phyloP scores from a whole-genome alignment of 2,329 filamentous ascomycete genomes.

The Parasarocladium wereldwijsianum region DNA sequence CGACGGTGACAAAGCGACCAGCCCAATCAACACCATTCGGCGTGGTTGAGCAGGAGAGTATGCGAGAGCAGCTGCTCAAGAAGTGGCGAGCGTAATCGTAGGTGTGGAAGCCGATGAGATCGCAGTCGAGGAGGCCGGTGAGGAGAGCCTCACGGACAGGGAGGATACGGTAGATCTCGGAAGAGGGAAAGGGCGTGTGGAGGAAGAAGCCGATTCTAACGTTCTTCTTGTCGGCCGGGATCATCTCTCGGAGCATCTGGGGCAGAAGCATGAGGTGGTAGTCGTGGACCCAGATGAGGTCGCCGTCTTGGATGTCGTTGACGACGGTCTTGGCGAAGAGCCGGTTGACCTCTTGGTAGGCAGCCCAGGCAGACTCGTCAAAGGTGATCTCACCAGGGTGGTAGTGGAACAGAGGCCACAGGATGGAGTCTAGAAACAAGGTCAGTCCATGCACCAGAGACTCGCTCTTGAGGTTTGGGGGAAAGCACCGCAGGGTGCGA shows the following conservation, averaged over 20 bases:
- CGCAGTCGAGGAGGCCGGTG: conserved; percentile 77
- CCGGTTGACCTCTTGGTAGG: conserved; percentile 84
- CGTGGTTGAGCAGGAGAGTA: conserved; percentile 66
- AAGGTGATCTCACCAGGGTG: conserved; percentile 98
- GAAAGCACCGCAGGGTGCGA: conserved; percentile 1
- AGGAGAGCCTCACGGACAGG: conserved; percentile 85
- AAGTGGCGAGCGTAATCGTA: conserved; percentile 99
- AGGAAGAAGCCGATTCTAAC: conserved; percentile 98
- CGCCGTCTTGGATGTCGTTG: conserved; percentile 79
- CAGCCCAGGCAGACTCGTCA: conserved; percentile 86
- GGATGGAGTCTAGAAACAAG: conserved; percentile 60
- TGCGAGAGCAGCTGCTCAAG: conserved; percentile 88
- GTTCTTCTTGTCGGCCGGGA: conserved; percentile 68
- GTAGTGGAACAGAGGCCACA: conserved; percentile 98
- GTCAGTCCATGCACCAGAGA: not conserved
- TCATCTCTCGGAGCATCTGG: conserved; percentile 84
- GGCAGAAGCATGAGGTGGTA: conserved; percentile 97
- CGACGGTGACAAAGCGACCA: conserved; percentile 76
- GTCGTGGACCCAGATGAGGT: conserved; percentile 96
- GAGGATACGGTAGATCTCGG: conserved; percentile 90
- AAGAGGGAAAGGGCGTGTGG: conserved; percentile 92
- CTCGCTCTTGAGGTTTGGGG: not conserved
- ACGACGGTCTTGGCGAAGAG: conserved; percentile 82
- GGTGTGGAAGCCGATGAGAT: conserved; percentile 94
- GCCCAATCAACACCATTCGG: conserved; percentile 89